Base-by-base conservation (phyloP, 2,329 filamentous ascomycete genomes). In the Fusarium sterilihyphosum region DNA sequence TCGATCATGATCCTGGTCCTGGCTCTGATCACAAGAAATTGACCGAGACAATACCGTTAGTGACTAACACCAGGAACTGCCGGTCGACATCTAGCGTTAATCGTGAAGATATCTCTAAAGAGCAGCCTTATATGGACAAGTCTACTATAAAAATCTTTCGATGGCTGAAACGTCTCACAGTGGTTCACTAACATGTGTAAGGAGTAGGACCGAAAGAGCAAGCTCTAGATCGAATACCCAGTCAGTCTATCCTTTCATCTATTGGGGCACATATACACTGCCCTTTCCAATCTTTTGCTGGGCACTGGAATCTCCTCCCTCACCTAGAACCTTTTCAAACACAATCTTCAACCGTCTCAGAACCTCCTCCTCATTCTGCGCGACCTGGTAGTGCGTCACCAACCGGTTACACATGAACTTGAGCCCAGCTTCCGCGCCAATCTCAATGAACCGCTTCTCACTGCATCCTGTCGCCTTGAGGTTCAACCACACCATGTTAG, bases 401-500 rank as follows among this genome's bases (percentile, higher is more conserved):
- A 89, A 68, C 37, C 86, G 81, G 37, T 81, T 80, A 5, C 81
- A 81, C 62, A 80, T 71, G 9, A 87, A 75, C 68, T 82, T 83
- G 65, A 89, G 77, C 1, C 87, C 87, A 17, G 80, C 82, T 40
- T 84, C 83, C 54, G 78, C 78, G 11, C 83, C 84, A 38, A 86
- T 79, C 73, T 82, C 79, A 20, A 80, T 78, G 59, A 88, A 84
- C 44, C 78, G 80, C 62, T 80, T 80, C 11, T 59, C 70, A 20
- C 80, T 80, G 70, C 86, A 85, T 5, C 89, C 88, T 17, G 89
- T 88, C 3, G 87, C 87, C 37, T 90, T 88, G 22, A 96, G 84
- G 81, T 97, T 92, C 66, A 97, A 79, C 94, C 94, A 97, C 40
- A 94, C 90, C 93, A 97, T 97, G 83, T 97, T 97, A n/a, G 94